Evolutionary conservation across 495 filamentous ascomycete species (phyloP), one percentile per base, ranked within the genome.

Genomic region (Penicillium angulare): DNA sequence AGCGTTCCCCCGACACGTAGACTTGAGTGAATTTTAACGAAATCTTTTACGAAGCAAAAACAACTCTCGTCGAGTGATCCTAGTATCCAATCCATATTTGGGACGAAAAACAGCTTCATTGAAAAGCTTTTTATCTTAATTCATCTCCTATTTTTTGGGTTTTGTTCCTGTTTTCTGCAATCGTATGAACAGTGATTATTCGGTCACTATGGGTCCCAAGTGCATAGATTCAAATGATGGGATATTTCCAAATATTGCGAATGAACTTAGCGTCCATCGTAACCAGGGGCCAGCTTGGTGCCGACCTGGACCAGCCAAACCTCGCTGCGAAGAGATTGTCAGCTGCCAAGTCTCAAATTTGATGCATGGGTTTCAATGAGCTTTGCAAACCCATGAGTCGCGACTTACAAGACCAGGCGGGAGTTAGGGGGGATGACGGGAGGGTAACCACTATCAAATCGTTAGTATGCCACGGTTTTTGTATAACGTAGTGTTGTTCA

Each of bases 361-460:
- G 21, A 22, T 3, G 10, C 1, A 22, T 5, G 24, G 22, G 10
- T 21, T n/a, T 23, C 13, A 12, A 10, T 24, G 18, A n/a, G 20
- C 36, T 12, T 6, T 10, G 8, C 9, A 12, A 7, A 26, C 9
- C 27, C 23, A 32, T 12, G 13, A 23, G 9, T 9, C 44, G 38
- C 0, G 23, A 76, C 78, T 74, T 65, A 81, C 78, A 81, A 79
- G 53, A 79, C 64, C 18, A 81, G 65, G 35, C 61, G 69, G 12
- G 78, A 59, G 40, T 70, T 66, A 5, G 67, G 45, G 23, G 78
- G 78, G 50, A 81, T 90, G 54, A 85, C 75, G 22, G 80, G 82
- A 27, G 81, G 82, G 72, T 86, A 88, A 26, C 85, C 84, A 43
- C 85, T 61, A 15, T 20, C n/a, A 16, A 45, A 7, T 5, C 8